Evolutionary conservation across 2,329 filamentous ascomycete genomes (phyloP).

Genomic region (Aspergillus latus): DNA sequence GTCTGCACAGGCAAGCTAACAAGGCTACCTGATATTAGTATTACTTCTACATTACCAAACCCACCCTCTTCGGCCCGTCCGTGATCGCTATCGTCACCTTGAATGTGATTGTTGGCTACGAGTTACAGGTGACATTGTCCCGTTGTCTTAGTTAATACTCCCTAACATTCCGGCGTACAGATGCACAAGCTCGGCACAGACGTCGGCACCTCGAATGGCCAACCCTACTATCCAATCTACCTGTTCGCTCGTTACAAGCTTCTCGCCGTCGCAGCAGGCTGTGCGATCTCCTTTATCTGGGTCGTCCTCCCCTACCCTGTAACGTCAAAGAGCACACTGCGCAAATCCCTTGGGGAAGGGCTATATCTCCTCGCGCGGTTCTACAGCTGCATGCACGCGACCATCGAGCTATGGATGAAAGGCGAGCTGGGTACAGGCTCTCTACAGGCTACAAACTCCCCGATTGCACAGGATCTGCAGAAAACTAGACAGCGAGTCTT

Average conservation of each 20-base stretch:
- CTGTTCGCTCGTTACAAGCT: conserved; percentile 70
- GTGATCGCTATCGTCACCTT: conserved; percentile 61
- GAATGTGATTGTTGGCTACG: conserved; percentile 68
- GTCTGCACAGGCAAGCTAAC: conserved; percentile 2
- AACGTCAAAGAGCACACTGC: conserved; percentile 66
- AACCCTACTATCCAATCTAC: conserved; percentile 69
- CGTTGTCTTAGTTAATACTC: too few species aligned
- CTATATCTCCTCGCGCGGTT: conserved; percentile 72
- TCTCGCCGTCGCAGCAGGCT: conserved; percentile 64
- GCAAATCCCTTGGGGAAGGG: conserved; percentile 64
- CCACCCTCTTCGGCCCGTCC: conserved; percentile 60
- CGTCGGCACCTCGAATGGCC: conserved; percentile 58
- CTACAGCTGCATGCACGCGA: conserved; percentile 69
- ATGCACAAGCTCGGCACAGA: conserved; percentile 55
- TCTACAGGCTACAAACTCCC: conserved; percentile 13
- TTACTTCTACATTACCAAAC: conserved; percentile 68
- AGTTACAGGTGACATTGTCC: conserved; percentile 55
- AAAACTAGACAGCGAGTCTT: conserved; percentile 60
- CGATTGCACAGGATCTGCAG: conserved; percentile 43
- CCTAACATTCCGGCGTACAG: conserved; percentile 12
- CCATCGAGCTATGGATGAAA: conserved; percentile 61
- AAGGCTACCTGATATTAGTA: conserved; percentile 35
- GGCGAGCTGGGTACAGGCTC: conserved; percentile 48
- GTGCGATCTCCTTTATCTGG: conserved; percentile 72
- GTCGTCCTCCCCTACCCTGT: conserved; percentile 72